These are phyloP conservation scores for Colletotrichum limetticola DNA, from an alignment of 2,329 filamentous ascomycete species.

Conservation along the genomic window DNA sequence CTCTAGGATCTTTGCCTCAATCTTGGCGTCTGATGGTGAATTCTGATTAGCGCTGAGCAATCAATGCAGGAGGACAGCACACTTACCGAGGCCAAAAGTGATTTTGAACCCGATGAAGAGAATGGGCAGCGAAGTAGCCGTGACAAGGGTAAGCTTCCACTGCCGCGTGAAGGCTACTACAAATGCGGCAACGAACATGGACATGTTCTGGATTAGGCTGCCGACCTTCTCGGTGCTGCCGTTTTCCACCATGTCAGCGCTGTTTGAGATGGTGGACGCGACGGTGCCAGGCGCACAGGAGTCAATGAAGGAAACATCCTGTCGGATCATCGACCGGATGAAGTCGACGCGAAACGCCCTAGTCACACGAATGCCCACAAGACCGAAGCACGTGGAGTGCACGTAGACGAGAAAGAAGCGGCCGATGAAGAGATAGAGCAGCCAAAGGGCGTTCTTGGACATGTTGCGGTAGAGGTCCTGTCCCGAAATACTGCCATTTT, in stretches of 20 bases:
- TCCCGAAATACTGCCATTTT: neutral
- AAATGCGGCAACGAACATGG: neutral
- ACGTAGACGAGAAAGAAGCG: neutral
- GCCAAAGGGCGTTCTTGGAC: neutral
- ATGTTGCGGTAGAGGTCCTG: neutral
- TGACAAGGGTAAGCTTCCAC: conserved; percentile 2
- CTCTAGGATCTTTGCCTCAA: neutral
- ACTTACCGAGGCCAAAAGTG: neutral
- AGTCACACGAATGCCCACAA: neutral
- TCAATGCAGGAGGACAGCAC: neutral
- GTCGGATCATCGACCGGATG: neutral
- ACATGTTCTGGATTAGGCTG: neutral
- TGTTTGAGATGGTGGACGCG: neutral
- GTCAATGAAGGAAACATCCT: conserved; percentile 1
- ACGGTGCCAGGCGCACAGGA: neutral
- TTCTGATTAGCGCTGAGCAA: neutral
- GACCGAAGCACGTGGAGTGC: neutral
- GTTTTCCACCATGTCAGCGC: neutral
- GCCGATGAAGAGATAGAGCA: neutral
- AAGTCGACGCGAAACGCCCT: neutral
- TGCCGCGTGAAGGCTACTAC: neutral
- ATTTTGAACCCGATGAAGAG: neutral
- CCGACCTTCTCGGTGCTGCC: neutral
- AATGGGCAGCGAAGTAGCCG: neutral
- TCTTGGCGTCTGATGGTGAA: neutral